Conservation (phyloP, 768 basidiomycete species). For the Chiua virens region DNA sequence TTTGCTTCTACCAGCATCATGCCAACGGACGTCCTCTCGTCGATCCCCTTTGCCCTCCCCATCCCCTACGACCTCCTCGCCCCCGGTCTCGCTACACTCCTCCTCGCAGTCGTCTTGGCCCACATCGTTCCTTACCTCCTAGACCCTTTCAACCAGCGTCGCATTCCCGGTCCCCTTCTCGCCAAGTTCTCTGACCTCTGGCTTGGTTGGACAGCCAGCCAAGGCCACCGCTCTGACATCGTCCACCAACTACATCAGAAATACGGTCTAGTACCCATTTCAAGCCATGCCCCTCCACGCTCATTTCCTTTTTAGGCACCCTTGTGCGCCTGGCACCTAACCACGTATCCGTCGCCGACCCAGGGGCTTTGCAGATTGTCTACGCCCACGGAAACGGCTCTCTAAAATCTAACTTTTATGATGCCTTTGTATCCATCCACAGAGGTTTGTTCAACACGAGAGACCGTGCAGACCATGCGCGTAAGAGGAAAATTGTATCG, state of each 20-base stretch:
- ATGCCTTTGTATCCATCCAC: conserved; percentile 73
- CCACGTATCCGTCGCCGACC: conserved; percentile 75
- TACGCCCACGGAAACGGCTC: conserved; percentile 88
- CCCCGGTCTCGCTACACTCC: conserved; percentile 10
- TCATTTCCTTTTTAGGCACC: conserved; percentile 41
- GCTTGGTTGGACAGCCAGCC: conserved; percentile 62
- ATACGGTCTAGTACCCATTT: conserved; percentile 51
- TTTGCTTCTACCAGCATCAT: conserved; percentile 12
- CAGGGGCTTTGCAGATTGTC: conserved; percentile 69
- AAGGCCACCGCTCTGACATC: conserved; percentile 73
- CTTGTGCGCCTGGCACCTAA: conserved; percentile 74
- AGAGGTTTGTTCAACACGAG: conserved; percentile 80
- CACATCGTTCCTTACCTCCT: conserved; percentile 51
- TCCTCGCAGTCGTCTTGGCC: conserved; percentile 17
- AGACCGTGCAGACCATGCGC: conserved; percentile 72
- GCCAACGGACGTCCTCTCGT: conserved; percentile 4
- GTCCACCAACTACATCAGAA: conserved; percentile 73
- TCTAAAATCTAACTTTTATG: conserved; percentile 76
- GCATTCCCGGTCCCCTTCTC: conserved; percentile 65
- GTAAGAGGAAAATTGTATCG: conserved; percentile 90
- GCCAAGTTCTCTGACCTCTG: conserved; percentile 75
- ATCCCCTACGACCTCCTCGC: background rate
- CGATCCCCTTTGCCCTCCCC: conserved; percentile 5
- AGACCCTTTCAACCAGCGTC: conserved; percentile 59
- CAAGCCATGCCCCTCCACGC: background rate